These are phyloP conservation scores for Gaeumannomyces tritici DNA, from an alignment of 2,329 filamentous ascomycete genomes.

Conservation along the genomic window DNA sequence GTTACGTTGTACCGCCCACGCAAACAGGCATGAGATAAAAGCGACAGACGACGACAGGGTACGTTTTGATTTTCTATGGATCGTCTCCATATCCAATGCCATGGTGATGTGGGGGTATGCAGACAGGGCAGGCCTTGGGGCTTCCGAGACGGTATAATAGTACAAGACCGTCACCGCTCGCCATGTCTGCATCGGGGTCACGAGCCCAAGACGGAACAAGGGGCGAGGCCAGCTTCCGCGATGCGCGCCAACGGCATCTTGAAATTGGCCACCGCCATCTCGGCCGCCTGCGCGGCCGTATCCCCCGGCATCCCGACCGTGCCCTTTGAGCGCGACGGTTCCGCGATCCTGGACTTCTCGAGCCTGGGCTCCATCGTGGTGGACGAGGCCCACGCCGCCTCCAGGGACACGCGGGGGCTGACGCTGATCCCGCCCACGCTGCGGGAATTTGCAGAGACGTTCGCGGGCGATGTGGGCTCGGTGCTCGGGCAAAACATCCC, in stretches of 20 bases:
- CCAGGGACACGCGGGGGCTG: constrained; percentile 31
- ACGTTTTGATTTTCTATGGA: background rate
- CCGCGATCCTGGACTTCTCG: constrained; percentile 17
- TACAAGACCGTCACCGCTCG: background rate
- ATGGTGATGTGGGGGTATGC: background rate
- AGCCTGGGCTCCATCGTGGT: constrained; percentile 28
- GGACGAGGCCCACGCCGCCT: constrained; percentile 27
- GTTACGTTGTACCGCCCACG: background rate
- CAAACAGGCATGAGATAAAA: background rate
- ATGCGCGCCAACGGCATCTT: constrained; percentile 1
- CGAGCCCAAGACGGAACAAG: background rate
- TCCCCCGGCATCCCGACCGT: constrained; percentile 7
- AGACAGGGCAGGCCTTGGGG: background rate
- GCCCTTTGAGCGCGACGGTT: background rate
- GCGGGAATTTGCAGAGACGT: constrained; percentile 34
- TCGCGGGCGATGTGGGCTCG: constrained; percentile 16
- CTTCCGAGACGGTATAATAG: background rate
- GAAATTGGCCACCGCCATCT: background rate
- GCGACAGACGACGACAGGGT: background rate
- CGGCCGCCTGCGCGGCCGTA: background rate
- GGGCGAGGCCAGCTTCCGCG: background rate
- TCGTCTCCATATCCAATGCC: background rate
- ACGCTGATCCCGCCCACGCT: constrained; percentile 43
- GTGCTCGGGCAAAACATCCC: constrained; percentile 19
- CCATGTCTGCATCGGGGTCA: background rate